Conservation (phyloP, 129 eudicot species). For the Ambrosia trifida region DNA sequence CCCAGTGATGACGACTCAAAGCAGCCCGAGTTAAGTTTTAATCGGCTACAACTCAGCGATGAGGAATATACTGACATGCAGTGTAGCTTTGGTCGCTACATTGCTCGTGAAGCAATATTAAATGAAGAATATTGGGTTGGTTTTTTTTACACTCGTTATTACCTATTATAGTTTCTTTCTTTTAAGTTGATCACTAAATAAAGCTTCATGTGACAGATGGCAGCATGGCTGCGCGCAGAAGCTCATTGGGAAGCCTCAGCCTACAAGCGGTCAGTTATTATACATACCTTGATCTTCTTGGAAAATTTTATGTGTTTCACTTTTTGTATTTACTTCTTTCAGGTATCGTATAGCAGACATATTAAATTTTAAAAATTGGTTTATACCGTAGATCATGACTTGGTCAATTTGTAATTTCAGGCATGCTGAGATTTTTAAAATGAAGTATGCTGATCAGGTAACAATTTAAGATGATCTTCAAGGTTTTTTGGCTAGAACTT, state of each 20-base stretch:
- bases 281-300: slow-evolving; percentile 27
- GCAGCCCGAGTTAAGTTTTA: slow-evolving; percentile 32
- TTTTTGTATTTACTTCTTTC: slow-evolving; percentile 8
- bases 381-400: slow-evolving; percentile 15
- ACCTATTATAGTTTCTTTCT: not conserved
- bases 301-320: not conserved
- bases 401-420: slow-evolving; percentile 42
- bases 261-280: slow-evolving; percentile 59
- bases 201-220: slow-evolving; percentile 58
- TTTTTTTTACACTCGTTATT: slow-evolving; percentile 23
- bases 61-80: slow-evolving; percentile 35
- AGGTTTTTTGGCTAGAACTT: not conserved
- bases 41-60: slow-evolving; percentile 38
- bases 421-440: slow-evolving; percentile 64
- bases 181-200: slow-evolving; percentile 24
- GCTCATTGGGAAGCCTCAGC: slow-evolving; percentile 86
- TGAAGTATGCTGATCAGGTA: slow-evolving; percentile 90
- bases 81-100: slow-evolving; percentile 57
- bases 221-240: slow-evolving; percentile 96
- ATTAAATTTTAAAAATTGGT: not conserved
- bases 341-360: not conserved
- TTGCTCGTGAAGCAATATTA: slow-evolving; percentile 72
- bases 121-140: slow-evolving; percentile 92
- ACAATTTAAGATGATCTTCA: not conserved
- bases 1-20: slow-evolving; percentile 31